Conservation (phyloP, 306 rosid species). For the Aeschynomene evenia region DNA sequence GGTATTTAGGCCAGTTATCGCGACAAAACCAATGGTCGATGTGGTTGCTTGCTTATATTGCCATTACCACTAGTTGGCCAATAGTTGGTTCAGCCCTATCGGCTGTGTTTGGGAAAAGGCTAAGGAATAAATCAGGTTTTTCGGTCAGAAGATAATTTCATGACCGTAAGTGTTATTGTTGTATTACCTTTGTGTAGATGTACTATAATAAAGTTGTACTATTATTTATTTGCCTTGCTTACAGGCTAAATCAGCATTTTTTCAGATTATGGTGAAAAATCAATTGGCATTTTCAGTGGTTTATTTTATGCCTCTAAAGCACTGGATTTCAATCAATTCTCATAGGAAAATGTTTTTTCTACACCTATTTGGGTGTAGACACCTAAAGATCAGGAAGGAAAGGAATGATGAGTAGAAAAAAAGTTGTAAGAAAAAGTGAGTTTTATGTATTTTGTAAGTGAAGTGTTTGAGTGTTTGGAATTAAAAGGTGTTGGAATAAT, state of each 20-base stretch:
- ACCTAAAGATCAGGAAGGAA: too few relatives aligned
- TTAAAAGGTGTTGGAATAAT: too few relatives aligned
- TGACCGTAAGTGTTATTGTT: constrained; percentile 15
- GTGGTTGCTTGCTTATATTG: constrained; percentile 79
- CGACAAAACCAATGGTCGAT: constrained; percentile 57
- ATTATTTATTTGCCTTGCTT: constrained; percentile 7
- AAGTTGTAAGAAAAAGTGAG: too few relatives aligned
- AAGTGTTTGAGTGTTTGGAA: too few relatives aligned
- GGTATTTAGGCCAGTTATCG: constrained; percentile 51
- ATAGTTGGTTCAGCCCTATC: constrained; percentile 70
- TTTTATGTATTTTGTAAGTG: too few relatives aligned
- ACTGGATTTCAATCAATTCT: background rate
- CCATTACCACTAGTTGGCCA: constrained; percentile 81
- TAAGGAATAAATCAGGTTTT: constrained; percentile 44
- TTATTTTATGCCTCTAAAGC: background rate
- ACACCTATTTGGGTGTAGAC: too few relatives aligned
- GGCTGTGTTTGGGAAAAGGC: constrained; percentile 56
- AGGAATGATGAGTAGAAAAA: too few relatives aligned
- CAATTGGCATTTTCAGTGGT: background rate
- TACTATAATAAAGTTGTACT: background rate
- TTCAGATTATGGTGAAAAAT: background rate
- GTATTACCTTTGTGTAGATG: constrained; percentile 20
- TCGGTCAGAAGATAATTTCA: constrained; percentile 46
- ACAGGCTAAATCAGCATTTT: background rate
- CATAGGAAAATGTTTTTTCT: too few relatives aligned